Evolutionary conservation across 306 rosid species (phyloP), one percentile per base, ranked within the genome.

Genomic region (Parietaria judaica): DNA sequence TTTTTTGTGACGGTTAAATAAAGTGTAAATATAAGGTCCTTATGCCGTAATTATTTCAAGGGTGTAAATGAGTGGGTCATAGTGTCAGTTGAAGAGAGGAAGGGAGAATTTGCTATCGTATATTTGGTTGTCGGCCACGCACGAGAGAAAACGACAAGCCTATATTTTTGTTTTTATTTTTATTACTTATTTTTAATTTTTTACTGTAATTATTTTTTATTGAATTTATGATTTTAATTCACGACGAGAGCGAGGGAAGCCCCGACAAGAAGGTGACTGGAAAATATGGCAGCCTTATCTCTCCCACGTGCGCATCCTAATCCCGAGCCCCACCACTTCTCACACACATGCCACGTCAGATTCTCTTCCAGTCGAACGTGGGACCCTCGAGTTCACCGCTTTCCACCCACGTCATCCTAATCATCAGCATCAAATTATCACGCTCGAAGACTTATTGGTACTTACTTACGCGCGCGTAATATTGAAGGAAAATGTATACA

Each of bases 261-360:
- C 52, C 70, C 65, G 41, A 81, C 74, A 50, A 49, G 68, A 52
- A 16, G 58, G 61, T 31, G 69, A 43, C 52, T 61, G 77, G 82
- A 79, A 72, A 86, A 77, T 68, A 71, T 56, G 72, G 74, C 73
- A 80, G 74, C 67, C 74, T 65, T 76, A 79, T 74, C 72, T 53
- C 11, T 63, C 70, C 95, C 98, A 92, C 98, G 98, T 86, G 96
- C 88, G 75, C 74, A 66, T 45, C 72, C 76, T 66, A 65, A 76
- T 83, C 84, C 78, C 17, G 6, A 72, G 70, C 84, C 95, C 90
- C 89, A 79, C 84, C 85, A 53, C 54, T 2, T 7, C 31, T 41
- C 8, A 17, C 10, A 34, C 68, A 56, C 41, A 59, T 39, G 41
- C 39, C 47, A 45, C 5, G 70, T 68, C 61, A 3, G 63, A 65